Base-by-base conservation (phyloP, 257 asterid species). In the Perilla frutescens region DNA sequence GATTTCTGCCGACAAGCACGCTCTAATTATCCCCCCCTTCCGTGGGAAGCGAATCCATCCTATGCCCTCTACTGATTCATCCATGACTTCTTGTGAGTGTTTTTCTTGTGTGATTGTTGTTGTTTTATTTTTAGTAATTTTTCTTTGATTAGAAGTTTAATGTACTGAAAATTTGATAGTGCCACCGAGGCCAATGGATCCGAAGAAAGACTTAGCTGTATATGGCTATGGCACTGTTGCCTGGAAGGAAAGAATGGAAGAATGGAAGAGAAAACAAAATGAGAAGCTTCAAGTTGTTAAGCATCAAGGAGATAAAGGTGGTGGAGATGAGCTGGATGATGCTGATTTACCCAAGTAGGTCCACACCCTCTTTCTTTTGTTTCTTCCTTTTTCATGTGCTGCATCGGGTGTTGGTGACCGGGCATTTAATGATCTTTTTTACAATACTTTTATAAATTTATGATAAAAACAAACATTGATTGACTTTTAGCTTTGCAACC, bases 171-270 rank as follows among this genome's bases (percentile, higher is more conserved):
- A 71, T 75, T 79, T 34, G 37, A 75, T 76, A 88, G 97, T 94
- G 82, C 97, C 96, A 2, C 97, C 96, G 0, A 85, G 98, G 10
- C 89, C 98, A 1, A 94, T 94, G 98, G 98, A 94, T 81, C 98
- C 98, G 8, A 94, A 94, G 86, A 91, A 91, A 73, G 98, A 93
- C 31, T 87, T 93, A 32, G 98, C 98, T 4, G 96, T 93, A 15
- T 93, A 93, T 71, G 98, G 98, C 3, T 93, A 93, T 50, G 98
- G 98, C 4, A 91, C 97, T 45, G 93, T 94, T 55, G 98, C 98
- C 4, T 94, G 98, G 98, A 94, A 94, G 80, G 97, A 94, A 67
- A 91, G 98, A 79, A 91, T 94, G 96, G 98, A 94, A 67, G 98
- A 94, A 66, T 94, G 98, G 98, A 94, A 91, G 83, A 90, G 81